A percentile compares a stretch with the other conserved stretches of the same genome.
phyloP scores from a whole-genome alignment of 2,329 filamentous ascomycete genomes.

The Ustulina deusta region DNA sequence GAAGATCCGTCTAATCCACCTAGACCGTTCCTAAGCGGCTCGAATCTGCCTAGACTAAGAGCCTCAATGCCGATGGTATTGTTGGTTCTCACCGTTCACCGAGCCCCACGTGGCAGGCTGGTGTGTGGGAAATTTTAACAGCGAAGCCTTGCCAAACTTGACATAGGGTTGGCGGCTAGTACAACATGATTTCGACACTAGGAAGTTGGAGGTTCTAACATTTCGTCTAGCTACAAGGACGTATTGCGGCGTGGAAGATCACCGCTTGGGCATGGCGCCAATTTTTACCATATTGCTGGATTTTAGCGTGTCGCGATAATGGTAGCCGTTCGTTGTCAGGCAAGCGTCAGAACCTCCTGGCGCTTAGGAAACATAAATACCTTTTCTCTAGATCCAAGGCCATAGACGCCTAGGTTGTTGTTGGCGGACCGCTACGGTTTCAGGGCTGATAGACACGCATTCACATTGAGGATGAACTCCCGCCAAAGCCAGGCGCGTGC shows the following conservation, averaged over 20 bases:
- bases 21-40: constrained; percentile 5
- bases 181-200: neutral
- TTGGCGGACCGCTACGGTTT: neutral
- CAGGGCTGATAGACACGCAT: neutral
- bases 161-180: neutral
- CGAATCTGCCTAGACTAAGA: neutral
- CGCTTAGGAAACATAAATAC: neutral
- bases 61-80: neutral
- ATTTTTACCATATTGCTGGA: neutral
- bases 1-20: neutral
- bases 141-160: neutral
- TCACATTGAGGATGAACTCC: neutral
- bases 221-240: neutral
- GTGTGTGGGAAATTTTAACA: neutral
- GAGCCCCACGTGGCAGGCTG: constrained; percentile 5
- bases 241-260: neutral
- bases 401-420: neutral
- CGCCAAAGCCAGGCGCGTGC: neutral
- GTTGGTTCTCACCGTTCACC: constrained; percentile 11
- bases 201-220: neutral
- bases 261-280: neutral
- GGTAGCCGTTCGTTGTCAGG: neutral
- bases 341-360: neutral
- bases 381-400: neutral
- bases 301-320: neutral